Evolutionary conservation across 1,139 yeast genomes (phyloP), one percentile per base, ranked within the genome.

Genomic region (Lodderomyces margitis): DNA sequence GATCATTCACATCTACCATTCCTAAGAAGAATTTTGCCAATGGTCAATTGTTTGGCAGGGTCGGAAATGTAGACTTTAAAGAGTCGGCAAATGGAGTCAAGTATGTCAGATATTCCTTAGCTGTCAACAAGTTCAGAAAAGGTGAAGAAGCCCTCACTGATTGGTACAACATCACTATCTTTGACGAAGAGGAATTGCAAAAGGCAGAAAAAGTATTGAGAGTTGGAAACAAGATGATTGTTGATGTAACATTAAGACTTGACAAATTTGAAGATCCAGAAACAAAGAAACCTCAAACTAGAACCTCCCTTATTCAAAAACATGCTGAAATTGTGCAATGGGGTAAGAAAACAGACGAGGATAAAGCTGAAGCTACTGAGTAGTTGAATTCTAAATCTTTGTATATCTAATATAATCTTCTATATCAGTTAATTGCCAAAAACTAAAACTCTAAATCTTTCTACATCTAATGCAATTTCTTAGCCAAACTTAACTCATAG

Each of bases 401-500:
- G 24, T 32, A 32, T 32, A 19, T 19, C 15, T 32, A 32, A 6
- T 19, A 32, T 19, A 20, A 8, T 8, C 12, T 32, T 11, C 35
- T 10, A 31, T 14, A 5, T 27, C 30, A n/a, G 9, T n/a, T n/a
- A n/a, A n/a, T n/a, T 23, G 25, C 25, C 11, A 9, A 23, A 23
- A 23, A 23, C 25, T 9, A 11, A 23, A 23, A 11, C 25, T 9
- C 34, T 9, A 12, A 8, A 6, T 12, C n/a, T 21, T 19, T 15
- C 36, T 17, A 12, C 7, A 15, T 21, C 15, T 23, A 42, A 24
- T 46, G 40, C 31, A 50, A 44, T 9, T 43, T 41, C 8, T 36
- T 32, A 7, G 72, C 64, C 47, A 52, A 46, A 23, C 80, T 78
- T 49, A 89, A 72, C 65, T 89, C 96, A 42, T 80, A 66, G 3